Conservation (phyloP, 2,329 filamentous ascomycete species). For the Colletotrichum chrysophilum region DNA sequence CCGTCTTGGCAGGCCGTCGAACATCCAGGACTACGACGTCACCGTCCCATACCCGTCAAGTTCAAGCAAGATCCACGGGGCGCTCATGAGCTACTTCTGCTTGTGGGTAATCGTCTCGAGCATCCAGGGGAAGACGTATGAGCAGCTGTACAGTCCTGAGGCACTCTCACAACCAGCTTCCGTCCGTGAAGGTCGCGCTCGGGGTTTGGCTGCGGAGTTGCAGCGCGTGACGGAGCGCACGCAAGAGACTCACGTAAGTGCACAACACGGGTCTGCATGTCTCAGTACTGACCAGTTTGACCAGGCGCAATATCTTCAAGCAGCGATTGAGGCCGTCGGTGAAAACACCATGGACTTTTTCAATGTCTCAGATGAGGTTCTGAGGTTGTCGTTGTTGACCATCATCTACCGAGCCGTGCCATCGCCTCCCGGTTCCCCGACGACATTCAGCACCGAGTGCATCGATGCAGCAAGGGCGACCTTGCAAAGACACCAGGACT, state of each 20-base stretch:
- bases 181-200: constrained; percentile 37
- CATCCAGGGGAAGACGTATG: constrained; percentile 62
- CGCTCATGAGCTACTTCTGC: constrained; percentile 39
- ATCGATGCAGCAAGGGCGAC: constrained; percentile 45
- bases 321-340: constrained; percentile 21
- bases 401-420: constrained; percentile 49
- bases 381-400: constrained; percentile 44
- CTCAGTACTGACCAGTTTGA: constrained; percentile 23
- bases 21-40: constrained; percentile 64
- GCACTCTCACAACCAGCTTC: constrained; percentile 38
- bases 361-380: constrained; percentile 44
- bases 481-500: constrained; percentile 44
- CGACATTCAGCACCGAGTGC: constrained; percentile 46
- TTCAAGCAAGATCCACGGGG: constrained; percentile 34
- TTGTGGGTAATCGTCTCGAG: constrained; percentile 57
- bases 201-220: constrained; percentile 33
- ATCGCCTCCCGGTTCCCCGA: constrained; percentile 26
- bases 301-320: constrained; percentile 1
- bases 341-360: constrained; percentile 38
- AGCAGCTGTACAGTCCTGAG: constrained; percentile 55
- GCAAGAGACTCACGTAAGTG: constrained; percentile 19
- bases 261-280: background rate
- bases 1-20: constrained; percentile 56
- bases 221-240: constrained; percentile 34
- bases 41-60: constrained; percentile 39